Base-by-base conservation (phyloP, 306 rosid species). In the Inga laurina region DNA sequence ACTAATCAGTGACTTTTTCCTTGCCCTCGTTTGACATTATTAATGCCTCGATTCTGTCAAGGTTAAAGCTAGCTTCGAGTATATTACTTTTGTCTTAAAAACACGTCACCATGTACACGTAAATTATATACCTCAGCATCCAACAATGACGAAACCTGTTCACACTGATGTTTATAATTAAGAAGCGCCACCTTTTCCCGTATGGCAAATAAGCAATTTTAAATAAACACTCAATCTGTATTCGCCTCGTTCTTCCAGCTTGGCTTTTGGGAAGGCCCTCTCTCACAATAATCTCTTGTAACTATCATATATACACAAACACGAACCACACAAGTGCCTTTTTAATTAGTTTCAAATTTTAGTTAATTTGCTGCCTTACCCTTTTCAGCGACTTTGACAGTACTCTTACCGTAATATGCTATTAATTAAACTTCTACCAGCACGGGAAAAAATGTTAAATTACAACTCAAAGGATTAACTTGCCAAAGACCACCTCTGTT, bases 11-110 rank as follows among this genome's bases (percentile, higher is more conserved):
- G 22, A 18, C 67, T 70, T 73, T 82, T 22, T 37, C 14, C 22
- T 64, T 13, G 51, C 15, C 51, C 24, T 35, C 57, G 76, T 79
- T 79, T 84, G 81, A 75, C 84, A 75, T 84, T 69, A 74, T 45
- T 48, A 39, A 67, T 75, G 59, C 82, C 39, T 48, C 46, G 62
- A 69, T 41, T 68, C 74, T 34, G 15, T 65, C 77, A 34, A 32
- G 61, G 70, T 43, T 57, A 69, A 75, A 84, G 52, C 56, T 12
- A 84, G 67, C 56, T 12, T 30, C 12, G 35, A 35, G 16, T 12
- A 15, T 14, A 15, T 5, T 22, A 22, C 44, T 71, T 71, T 71
- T 44, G 75, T 22, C 35, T 15, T 2, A 4, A 11, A 19, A 41
- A 39, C 66, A 39, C 22, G 22, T 48, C 62, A 48, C 15, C 62